Conservation (phyloP, 768 basidiomycete genomes). For the Mycena capillaripes region DNA sequence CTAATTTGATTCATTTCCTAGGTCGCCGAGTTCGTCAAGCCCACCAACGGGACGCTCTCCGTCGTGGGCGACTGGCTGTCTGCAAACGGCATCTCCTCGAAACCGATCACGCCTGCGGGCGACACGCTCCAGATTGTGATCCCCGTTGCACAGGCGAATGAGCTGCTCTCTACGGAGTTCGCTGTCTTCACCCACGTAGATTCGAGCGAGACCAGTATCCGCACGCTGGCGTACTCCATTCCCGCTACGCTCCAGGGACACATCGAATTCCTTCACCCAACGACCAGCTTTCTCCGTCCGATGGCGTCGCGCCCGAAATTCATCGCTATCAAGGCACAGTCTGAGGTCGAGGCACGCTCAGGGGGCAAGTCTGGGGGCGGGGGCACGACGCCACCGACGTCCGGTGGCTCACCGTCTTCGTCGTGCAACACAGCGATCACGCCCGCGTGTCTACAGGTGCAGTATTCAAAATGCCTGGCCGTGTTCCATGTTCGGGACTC, state of each 20-base stretch:
- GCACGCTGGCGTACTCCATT: conserved; percentile 41
- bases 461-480: no score
- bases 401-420: neutral
- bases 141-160: conserved; percentile 40
- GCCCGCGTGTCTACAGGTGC: conserved; percentile 41
- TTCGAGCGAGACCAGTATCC: conserved; percentile 28
- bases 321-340: conserved; percentile 3
- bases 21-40: conserved; percentile 53
- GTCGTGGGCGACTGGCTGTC: conserved; percentile 53
- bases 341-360: no score
- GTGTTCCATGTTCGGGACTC: neutral
- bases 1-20: conserved; percentile 18
- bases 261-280: conserved; percentile 41
- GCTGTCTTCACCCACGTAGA: conserved; percentile 24
- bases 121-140: conserved; percentile 37
- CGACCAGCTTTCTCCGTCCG: conserved; percentile 33
- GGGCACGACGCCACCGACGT: neutral
- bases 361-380: no score
- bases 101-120: conserved; percentile 36
- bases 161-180: conserved; percentile 37
- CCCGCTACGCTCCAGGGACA: conserved; percentile 35
- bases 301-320: conserved; percentile 6
- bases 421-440: conserved; percentile 36
- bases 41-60: conserved; percentile 47
- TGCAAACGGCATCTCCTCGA: conserved; percentile 46